Percentiles rank a stretch among this genome's conserved stretches.
Evolutionary conservation across 306 rosid species (phyloP).

Genomic region (Casuarina glauca): DNA sequence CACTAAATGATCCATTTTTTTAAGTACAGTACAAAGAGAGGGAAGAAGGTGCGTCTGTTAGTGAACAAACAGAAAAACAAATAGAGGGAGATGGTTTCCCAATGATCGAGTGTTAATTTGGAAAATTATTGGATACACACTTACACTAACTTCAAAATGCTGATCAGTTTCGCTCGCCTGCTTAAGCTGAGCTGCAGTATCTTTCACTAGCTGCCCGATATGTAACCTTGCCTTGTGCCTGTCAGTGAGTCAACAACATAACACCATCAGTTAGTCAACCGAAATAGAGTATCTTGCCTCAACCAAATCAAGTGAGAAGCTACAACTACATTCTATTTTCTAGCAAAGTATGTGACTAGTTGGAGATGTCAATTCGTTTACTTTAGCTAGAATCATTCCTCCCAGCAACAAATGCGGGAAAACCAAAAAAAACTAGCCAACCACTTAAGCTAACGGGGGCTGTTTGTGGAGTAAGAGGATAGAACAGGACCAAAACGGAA

Average conservation of each 20-base stretch:
- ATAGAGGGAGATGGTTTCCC: background rate
- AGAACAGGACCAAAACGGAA: background rate
- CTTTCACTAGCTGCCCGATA: constrained; percentile 93
- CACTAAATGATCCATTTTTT: background rate
- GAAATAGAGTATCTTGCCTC: no score
- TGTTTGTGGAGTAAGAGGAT: background rate
- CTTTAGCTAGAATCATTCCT: background rate
- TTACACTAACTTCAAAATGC: constrained; percentile 64
- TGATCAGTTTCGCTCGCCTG: constrained; percentile 95
- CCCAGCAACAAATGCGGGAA: background rate
- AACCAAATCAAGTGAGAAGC: no score
- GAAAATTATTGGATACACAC: constrained; percentile 16
- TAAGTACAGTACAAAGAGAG: background rate
- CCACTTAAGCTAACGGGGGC: background rate
- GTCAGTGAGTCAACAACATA: constrained; percentile 23
- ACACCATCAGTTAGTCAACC: no score
- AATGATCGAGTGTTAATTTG: background rate
- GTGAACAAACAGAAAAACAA: background rate
- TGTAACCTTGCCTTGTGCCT: constrained; percentile 91
- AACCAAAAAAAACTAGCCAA: background rate
- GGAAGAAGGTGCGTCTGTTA: background rate
- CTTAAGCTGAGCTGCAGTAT: constrained; percentile 82
- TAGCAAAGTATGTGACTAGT: background rate
- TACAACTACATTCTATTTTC: no score
- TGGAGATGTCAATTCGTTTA: background rate